Evolutionary conservation across 192 early-diverging fungal species (phyloP), one percentile per base, ranked within the genome.

Genomic region (Entrophospora sp.): DNA sequence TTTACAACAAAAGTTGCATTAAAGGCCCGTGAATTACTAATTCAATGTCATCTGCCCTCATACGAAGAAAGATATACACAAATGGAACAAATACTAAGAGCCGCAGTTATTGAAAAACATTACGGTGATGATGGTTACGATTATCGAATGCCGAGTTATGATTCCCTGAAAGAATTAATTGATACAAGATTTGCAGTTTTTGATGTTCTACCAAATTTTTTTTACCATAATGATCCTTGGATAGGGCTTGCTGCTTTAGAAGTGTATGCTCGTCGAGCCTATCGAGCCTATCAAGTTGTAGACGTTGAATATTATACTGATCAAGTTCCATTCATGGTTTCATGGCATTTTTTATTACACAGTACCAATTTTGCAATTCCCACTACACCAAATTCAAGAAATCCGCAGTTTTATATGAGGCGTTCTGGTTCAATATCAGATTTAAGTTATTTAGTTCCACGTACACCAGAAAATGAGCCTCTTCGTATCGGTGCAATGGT

Each of bases 261-360:
- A 83, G 93, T 94, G 13, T 99, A 99, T 71, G 90, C 92, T 57
- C 85, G 95, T 59, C 94, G 94, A 66, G 93, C 96, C 5, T 96
- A 97, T 86, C 93, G 97, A 71, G 93, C 94, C 37, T 99, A 99
- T 80, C 85, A 91, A 68, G 87, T 99, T 46, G 83, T 89, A 36
- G 88, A 87, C 58, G 85, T 96, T 73, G 85, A 87, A 74, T 89
- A 88, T 59, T 66, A 80, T 61, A 79, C 86, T 28, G 85, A 87
- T 38, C 71, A 75, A 18, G 60, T 73, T 22, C 88, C 89, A 16
- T 84, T 84, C 52, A 78, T 87, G 59, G 75, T 91, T 67, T 82
- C 87, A 43, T 91, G 88, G 89, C 84, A 87, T 43, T 91, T 91
- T 65, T 75, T 86, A 34, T 77, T 91, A 49, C 81, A 85, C 62